Conservation (phyloP, 2,329 filamentous ascomycete genomes). For the Fusarium piperis region DNA sequence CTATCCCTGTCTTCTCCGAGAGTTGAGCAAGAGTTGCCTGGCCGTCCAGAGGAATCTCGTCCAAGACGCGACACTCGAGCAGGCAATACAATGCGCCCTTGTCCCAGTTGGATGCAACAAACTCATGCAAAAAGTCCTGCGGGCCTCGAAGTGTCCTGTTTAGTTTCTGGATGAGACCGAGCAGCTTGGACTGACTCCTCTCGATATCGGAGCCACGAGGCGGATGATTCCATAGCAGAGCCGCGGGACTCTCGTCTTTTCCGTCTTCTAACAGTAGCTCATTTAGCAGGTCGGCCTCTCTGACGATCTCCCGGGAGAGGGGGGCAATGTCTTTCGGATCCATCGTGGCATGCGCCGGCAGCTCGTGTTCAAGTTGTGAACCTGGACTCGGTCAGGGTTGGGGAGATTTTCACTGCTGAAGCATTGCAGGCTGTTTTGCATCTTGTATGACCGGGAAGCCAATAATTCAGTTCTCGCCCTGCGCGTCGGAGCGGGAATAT, state of each 20-base stretch:
- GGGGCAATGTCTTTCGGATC: constrained; percentile 9
- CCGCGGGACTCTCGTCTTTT: neutral
- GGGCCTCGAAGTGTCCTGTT: constrained; percentile 7
- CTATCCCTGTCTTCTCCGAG: constrained; percentile 10
- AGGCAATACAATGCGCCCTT: constrained; percentile 29
- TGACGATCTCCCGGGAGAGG: constrained; percentile 12
- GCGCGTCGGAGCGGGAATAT: neutral
- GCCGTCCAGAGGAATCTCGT: constrained; percentile 12
- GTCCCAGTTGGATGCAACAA: constrained; percentile 51
- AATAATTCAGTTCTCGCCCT: neutral
- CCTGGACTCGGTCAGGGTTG: neutral
- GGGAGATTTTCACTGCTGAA: neutral
- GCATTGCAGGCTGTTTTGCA: neutral
- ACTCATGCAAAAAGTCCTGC: constrained; percentile 47
- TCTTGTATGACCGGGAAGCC: constrained; percentile 1
- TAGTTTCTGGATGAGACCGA: constrained; percentile 15
- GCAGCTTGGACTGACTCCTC: constrained; percentile 7
- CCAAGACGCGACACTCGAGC: constrained; percentile 23
- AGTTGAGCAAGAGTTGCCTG: constrained; percentile 8
- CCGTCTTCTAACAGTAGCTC: neutral
- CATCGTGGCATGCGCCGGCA: constrained; percentile 17
- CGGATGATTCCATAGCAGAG: constrained; percentile 1
- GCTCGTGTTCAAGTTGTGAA: constrained; percentile 10
- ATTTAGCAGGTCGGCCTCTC: constrained; percentile 9
- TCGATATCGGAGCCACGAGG: neutral